Evolutionary conservation across 371 early-diverging fungal genomes (phyloP), one percentile per base, ranked within the genome.

Genomic region (Circinella minor): DNA sequence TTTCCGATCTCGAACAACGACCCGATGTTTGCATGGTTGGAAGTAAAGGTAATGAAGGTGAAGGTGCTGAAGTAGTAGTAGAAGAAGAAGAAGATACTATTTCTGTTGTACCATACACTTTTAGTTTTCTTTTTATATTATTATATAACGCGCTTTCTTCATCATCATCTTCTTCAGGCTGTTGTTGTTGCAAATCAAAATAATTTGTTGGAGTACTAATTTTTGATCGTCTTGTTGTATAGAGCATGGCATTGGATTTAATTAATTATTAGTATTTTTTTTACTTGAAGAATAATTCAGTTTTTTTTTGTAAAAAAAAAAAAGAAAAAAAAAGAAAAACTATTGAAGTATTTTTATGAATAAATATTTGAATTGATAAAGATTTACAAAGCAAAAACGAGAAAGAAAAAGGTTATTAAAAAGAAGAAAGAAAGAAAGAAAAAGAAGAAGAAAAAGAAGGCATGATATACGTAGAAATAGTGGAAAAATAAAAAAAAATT

Each of bases 211-310:
- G 34, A 57, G 57, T 57, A 34, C 57, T 57, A 27, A 57, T 27
- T 57, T 57, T 57, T 57, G 57, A 17, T 34, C 57, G 57, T 57
- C 57, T 27, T 54, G 27, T 27, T 27, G 65, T 54, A 46, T 65
- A 65, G 36, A 65, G 55, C 65, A 65, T 65, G 9, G 65, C 65
- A 65, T 65, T 65, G 65, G 65, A 14, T 55, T 15, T 17, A 55
- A 51, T 43, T 9, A 11, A 43, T 43, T 39, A 6, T 39, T 43
- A 9, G 3, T 43, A 43, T 43, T 11, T 43, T 43, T 11, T 11
- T 43, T 6, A 43, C 11, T 43, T 9, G 43, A 27, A 27, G 2
- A 27, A 2, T 27, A 27, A 27, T 27, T 27, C 2, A 27, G 27
- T 11, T 43, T 43, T 43, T 43, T 11, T 43, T 43, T 43, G 11